Conservation (phyloP, 2,329 filamentous ascomycete genomes). For the Amphichorda felina region DNA sequence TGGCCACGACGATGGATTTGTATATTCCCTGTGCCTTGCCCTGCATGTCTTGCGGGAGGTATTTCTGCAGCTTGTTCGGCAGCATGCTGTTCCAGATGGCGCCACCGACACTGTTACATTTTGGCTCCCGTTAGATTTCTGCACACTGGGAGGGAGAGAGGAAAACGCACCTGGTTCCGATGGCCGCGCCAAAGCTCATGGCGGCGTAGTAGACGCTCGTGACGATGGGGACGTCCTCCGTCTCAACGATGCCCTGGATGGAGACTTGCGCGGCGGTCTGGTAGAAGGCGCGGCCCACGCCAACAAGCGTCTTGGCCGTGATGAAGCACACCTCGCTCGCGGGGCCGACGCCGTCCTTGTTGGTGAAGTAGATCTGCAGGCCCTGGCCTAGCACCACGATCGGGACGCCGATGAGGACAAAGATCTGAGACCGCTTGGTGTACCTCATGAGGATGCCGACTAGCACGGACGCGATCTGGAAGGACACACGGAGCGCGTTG, state of each 20-base stretch:
- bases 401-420: slow-evolving; percentile 16
- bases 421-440: slow-evolving; percentile 20
- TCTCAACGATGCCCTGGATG: slow-evolving; percentile 19
- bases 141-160: background rate
- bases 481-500: slow-evolving; percentile 19
- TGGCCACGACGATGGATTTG: slow-evolving; percentile 11
- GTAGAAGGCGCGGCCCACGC: slow-evolving; percentile 21
- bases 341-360: slow-evolving; percentile 10
- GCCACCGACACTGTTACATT: slow-evolving; percentile 17
- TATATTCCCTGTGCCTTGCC: slow-evolving; percentile 9
- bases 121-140: no score
- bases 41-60: slow-evolving; percentile 10
- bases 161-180: slow-evolving; percentile 18
- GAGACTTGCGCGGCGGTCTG: slow-evolving; percentile 18
- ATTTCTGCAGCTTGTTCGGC: slow-evolving; percentile 11
- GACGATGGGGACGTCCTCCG: slow-evolving; percentile 21
- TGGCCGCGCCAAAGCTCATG: slow-evolving; percentile 17
- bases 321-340: slow-evolving; percentile 21
- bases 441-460: slow-evolving; percentile 22
- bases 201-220: slow-evolving; percentile 22
- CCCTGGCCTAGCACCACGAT: slow-evolving; percentile 22
- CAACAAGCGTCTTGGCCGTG: slow-evolving; percentile 19
- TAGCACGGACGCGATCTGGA: slow-evolving; percentile 22
- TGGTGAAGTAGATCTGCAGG: slow-evolving; percentile 15
- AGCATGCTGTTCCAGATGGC: slow-evolving; percentile 22